Evolutionary conservation across 441 rosid species (phyloP).

Genomic region (Arabidopsis hybrid): DNA sequence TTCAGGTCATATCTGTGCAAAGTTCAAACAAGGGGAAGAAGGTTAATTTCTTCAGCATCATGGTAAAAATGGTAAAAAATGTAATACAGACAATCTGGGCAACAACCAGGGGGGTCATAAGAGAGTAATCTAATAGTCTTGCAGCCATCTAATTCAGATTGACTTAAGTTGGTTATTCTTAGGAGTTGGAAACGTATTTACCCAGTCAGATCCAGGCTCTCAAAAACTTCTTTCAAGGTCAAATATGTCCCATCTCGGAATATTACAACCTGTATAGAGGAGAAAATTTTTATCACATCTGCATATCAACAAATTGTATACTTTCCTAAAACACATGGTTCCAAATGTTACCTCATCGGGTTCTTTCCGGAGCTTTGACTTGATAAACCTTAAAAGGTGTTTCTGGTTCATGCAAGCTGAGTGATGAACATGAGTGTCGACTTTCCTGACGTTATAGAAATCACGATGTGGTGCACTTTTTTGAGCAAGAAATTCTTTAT

Average conservation of each 20-base stretch:
- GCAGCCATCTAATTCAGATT: constrained; percentile 11
- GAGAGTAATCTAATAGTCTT: constrained; percentile 13
- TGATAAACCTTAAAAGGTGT: constrained; percentile 97
- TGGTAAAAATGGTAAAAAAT: not conserved
- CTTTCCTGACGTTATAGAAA: constrained; percentile 97
- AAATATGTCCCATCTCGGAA: constrained; percentile 98
- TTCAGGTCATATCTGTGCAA: constrained; percentile 86
- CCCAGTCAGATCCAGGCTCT: constrained; percentile 97
- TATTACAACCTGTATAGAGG: constrained; percentile 83
- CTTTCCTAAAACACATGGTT: constrained; percentile 15
- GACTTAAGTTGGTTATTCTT: constrained; percentile 12
- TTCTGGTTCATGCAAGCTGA: constrained; percentile 99
- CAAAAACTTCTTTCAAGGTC: constrained; percentile 96
- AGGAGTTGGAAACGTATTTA: constrained; percentile 38
- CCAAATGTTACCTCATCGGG: constrained; percentile 84
- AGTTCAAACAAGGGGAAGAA: constrained; percentile 17
- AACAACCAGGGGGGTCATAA: constrained; percentile 1
- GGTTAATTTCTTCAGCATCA: constrained; percentile 9
- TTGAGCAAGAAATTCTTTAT: constrained; percentile 95
- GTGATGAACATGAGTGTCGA: constrained; percentile 98
- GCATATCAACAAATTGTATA: not conserved
- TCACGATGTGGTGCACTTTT: constrained; percentile 99
- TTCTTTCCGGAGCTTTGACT: constrained; percentile 96
- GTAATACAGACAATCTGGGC: not conserved
- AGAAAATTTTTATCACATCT: constrained; percentile 5